Conservation (phyloP, 2,329 filamentous ascomycete species). For the Ascosphaera aggregata region DNA sequence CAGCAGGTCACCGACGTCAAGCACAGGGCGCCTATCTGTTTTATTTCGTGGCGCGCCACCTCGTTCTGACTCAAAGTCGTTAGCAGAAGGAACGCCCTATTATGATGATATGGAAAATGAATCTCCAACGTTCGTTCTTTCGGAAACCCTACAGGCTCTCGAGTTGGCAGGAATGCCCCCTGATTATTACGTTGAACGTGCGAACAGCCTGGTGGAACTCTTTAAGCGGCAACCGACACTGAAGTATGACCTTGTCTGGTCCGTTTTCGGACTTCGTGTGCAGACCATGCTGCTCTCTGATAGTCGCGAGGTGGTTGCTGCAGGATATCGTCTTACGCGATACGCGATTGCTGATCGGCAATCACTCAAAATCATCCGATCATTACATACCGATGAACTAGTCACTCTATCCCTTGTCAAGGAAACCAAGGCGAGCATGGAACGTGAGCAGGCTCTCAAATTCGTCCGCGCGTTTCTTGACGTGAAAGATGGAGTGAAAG, state of each 20-base stretch:
- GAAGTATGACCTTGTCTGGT: constrained; percentile 94
- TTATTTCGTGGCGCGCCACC: constrained; percentile 32
- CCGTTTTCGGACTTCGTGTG: constrained; percentile 77
- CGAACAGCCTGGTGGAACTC: constrained; percentile 85
- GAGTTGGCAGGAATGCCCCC: constrained; percentile 71
- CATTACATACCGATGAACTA: constrained; percentile 73
- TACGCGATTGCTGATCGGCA: constrained; percentile 84
- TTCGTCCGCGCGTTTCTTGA: constrained; percentile 90
- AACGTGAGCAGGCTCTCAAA: constrained; percentile 90
- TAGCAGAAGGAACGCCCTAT: constrained; percentile 15
- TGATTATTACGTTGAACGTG: constrained; percentile 85
- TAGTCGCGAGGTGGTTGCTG: constrained; percentile 83
- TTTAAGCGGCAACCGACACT: constrained; percentile 82
- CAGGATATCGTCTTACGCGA: constrained; percentile 77
- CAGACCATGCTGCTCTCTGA: constrained; percentile 93
- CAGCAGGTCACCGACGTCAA: constrained; percentile 11
- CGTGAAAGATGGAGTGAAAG: constrained; percentile 73
- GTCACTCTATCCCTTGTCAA: constrained; percentile 86
- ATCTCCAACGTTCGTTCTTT: constrained; percentile 74
- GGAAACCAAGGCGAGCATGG: constrained; percentile 88
- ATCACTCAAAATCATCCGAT: constrained; percentile 71
- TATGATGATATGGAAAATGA: constrained; percentile 42
- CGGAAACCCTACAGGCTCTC: constrained; percentile 73
- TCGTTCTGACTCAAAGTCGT: constrained; percentile 23
- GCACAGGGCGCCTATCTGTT: constrained; percentile 26